A percentile compares a stretch with the other conserved stretches of the same genome.
These are phyloP conservation scores for Apiospora aurea DNA, from an alignment of 2,329 filamentous ascomycete genomes.

Conservation along the genomic window DNA sequence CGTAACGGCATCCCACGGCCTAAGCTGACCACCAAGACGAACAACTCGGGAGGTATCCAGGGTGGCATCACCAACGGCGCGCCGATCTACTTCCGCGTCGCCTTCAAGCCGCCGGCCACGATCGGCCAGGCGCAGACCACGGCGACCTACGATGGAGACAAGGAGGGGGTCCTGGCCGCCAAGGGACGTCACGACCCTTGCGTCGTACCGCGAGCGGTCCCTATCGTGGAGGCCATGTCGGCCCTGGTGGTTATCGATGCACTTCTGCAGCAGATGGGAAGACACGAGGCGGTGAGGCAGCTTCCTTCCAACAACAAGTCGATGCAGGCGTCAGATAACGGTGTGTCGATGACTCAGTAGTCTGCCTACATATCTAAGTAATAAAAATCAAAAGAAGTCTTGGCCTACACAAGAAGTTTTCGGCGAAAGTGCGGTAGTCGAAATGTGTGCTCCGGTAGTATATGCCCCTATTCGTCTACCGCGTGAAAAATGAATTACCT, in stretches of 20 bases:
- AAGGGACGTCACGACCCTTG: constrained; percentile 96
- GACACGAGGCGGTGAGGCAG: constrained; percentile 55
- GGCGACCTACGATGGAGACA: constrained; percentile 75
- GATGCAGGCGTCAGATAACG: constrained; percentile 39
- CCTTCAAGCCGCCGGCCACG: constrained; percentile 94
- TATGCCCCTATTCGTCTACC: not conserved
- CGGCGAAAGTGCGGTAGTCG: not conserved
- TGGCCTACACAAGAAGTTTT: not conserved
- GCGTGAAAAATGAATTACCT: too few species aligned
- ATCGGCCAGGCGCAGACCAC: constrained; percentile 90
- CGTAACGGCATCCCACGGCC: constrained; percentile 58
- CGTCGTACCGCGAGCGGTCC: constrained; percentile 86
- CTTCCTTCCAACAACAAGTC: constrained; percentile 50
- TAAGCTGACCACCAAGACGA: constrained; percentile 84
- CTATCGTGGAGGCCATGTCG: constrained; percentile 92
- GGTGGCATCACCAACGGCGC: constrained; percentile 95
- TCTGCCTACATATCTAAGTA: not conserved
- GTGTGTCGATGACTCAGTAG: constrained; percentile 35
- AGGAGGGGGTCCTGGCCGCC: constrained; percentile 79
- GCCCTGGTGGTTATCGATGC: constrained; percentile 88
- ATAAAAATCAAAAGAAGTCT: not conserved
- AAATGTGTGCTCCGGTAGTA: not conserved
- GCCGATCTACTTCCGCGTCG: constrained; percentile 92
- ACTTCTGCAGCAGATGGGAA: constrained; percentile 79
- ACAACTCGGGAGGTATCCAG: constrained; percentile 94